These are phyloP conservation scores for Colletotrichum lindemuthianum DNA, from an alignment of 2,329 filamentous ascomycete species.

Conservation along the genomic window DNA sequence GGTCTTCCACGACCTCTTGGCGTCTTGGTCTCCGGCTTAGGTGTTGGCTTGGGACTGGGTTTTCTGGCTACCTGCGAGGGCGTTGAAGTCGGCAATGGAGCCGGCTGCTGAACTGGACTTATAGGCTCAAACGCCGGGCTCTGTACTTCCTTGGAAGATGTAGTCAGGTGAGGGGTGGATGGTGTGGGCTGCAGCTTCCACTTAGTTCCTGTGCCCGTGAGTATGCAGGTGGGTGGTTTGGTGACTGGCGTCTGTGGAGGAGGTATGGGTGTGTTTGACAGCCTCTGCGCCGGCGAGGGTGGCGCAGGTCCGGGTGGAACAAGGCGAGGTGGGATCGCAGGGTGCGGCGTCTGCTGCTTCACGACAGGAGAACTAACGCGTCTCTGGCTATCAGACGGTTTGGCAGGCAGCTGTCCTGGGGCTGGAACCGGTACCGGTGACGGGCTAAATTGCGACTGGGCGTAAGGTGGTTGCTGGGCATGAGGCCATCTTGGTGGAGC, in stretches of 20 bases:
- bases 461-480: conserved; percentile 42
- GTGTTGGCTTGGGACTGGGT: conserved; percentile 46
- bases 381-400: conserved; percentile 41
- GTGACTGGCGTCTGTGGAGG: conserved; percentile 48
- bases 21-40: conserved; percentile 40
- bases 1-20: conserved; percentile 49
- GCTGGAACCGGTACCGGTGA: conserved; percentile 40
- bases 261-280: conserved; percentile 43
- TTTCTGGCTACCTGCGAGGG: conserved; percentile 46
- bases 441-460: conserved; percentile 38
- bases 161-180: conserved; percentile 61
- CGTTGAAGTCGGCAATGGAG: conserved; percentile 48
- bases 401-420: conserved; percentile 36
- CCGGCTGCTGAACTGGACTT: conserved; percentile 60
- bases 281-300: conserved; percentile 44
- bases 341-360: conserved; percentile 44
- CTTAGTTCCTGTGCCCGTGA: conserved; percentile 61
- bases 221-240: conserved; percentile 41
- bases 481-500: conserved; percentile 50
- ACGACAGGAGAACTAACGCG: conserved; percentile 44
- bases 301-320: conserved; percentile 51
- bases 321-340: conserved; percentile 53
- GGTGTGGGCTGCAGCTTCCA: conserved; percentile 68
- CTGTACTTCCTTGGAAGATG: conserved; percentile 47
- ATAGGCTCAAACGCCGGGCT: conserved; percentile 69